Base-by-base conservation (phyloP, 2,329 filamentous ascomycete genomes). In the Exophiala spinifera region DNA sequence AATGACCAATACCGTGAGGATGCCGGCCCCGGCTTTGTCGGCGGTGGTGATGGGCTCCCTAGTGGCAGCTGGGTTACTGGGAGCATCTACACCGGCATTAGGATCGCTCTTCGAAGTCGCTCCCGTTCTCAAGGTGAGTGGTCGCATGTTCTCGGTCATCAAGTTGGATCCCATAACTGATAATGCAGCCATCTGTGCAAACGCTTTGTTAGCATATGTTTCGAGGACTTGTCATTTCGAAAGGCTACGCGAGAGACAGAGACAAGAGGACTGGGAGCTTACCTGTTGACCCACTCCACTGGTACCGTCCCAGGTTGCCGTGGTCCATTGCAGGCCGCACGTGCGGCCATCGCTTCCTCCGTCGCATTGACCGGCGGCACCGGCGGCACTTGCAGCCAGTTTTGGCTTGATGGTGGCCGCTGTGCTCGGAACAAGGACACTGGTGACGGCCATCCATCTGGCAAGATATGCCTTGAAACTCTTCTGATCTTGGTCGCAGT, bases 391-490 rank as follows among this genome's bases (percentile, higher is more conserved):
- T 0, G 73, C 71, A 17, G 71, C 68, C 2, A 87, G 68, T 21
- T 76, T 74, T 0, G 78, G 74, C 62, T 78, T 72, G 55, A 86
- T 75, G 6, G 65, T 63, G 40, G 76, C 69, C 55, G 70, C 69
- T 3, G 79, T 80, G 61, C 76, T 82, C 0, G 83, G 82, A 0
- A 80, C 82, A 51, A 85, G 71, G 61, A 84, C 77, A 1, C 76
- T 76, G 6, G 81, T 77, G 2, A 77, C 73, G 13, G 79, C 81
- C 70, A 77, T 72, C 76, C 82, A 87, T 39, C 84, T 79, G 0
- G 78, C 71, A 6, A 86, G 72, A 64, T 84, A 86, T 13, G 82
- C 81, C 68, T 87, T 87, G 75, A 87, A 87, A 1, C 78, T 79
- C 50, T 76, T 78, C 67, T 85, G 81, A 59, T 86, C 83, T 19